Evolutionary conservation across 305 asterid species (phyloP).

Genomic region (Fraxinus angustifolia): DNA sequence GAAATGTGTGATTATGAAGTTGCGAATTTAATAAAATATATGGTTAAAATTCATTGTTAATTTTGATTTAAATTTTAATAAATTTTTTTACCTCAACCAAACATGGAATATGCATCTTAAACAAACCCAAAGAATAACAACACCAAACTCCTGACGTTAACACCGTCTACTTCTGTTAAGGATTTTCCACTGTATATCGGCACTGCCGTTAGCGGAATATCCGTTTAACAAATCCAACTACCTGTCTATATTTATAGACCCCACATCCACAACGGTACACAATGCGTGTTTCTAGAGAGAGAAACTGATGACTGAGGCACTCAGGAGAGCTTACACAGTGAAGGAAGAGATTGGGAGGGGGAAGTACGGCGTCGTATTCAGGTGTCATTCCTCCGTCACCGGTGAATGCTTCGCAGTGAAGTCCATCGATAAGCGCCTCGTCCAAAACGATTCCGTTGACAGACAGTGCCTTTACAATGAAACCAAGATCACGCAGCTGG

Average conservation of each 20-base stretch:
- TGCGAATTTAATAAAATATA: no score
- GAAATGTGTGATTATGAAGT: no score
- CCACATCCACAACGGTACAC: slow-evolving; percentile 21
- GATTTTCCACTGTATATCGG: slow-evolving; percentile 16
- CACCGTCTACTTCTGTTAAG: not conserved
- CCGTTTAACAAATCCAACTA: slow-evolving; percentile 25
- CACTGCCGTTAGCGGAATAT: slow-evolving; percentile 20
- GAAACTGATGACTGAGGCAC: slow-evolving; percentile 49
- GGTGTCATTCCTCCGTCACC: slow-evolving; percentile 46
- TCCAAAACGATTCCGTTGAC: slow-evolving; percentile 56
- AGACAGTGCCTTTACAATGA: slow-evolving; percentile 60
- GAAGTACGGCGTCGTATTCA: slow-evolving; percentile 65
- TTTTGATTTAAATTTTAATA: no score
- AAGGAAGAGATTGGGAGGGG: slow-evolving; percentile 72
- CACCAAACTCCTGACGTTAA: not conserved
- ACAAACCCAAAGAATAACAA: not conserved
- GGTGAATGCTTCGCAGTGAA: slow-evolving; percentile 61
- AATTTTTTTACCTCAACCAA: not conserved
- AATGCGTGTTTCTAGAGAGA: slow-evolving; percentile 18
- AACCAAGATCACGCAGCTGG: slow-evolving; percentile 49
- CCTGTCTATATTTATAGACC: slow-evolving; percentile 19
- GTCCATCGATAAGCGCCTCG: slow-evolving; percentile 51
- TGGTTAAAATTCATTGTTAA: no score
- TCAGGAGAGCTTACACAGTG: slow-evolving; percentile 49
- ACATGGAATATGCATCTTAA: not conserved